These are phyloP conservation scores for Phytophthora hibernalis DNA, from an alignment of 352 stramenopile species.

Conservation along the genomic window DNA sequence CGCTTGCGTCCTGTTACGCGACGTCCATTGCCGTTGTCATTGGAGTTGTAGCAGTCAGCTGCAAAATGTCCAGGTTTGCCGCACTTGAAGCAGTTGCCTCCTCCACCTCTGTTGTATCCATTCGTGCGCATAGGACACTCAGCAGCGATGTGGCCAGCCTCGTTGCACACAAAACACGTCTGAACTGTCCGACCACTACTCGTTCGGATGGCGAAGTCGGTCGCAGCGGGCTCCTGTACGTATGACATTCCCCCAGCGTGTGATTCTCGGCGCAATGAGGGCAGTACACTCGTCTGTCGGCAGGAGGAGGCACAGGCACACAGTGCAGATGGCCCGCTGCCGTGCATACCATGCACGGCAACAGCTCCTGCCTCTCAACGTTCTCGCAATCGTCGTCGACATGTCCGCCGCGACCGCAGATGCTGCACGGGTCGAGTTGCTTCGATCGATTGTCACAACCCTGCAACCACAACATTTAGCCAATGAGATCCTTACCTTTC, in stretches of 20 bases:
- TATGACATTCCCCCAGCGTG: slow-evolving; percentile 47
- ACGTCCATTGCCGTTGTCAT: slow-evolving; percentile 26
- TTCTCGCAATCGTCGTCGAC: slow-evolving; percentile 51
- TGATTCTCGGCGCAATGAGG: slow-evolving; percentile 71
- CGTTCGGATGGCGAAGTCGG: slow-evolving; percentile 51
- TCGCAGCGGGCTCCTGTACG: slow-evolving; percentile 54
- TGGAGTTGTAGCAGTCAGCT: slow-evolving; percentile 47
- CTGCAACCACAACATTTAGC: slow-evolving; percentile 26
- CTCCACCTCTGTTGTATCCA: slow-evolving; percentile 44
- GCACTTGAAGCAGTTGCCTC: slow-evolving; percentile 64
- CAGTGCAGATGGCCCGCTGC: slow-evolving; percentile 72
- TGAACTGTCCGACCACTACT: slow-evolving; percentile 55
- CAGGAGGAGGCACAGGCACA: slow-evolving; percentile 66
- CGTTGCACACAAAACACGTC: slow-evolving; percentile 81
- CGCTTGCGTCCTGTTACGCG: slow-evolving; percentile 55
- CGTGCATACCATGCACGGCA: slow-evolving; percentile 83
- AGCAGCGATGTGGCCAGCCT: slow-evolving; percentile 72
- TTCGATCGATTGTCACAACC: slow-evolving; percentile 65
- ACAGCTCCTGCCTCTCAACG: slow-evolving; percentile 28
- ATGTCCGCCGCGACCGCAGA: slow-evolving; percentile 71
- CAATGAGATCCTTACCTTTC: not conserved
- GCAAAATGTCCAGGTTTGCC: slow-evolving; percentile 56
- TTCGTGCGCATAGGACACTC: slow-evolving; percentile 62
- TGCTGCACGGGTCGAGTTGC: slow-evolving; percentile 45
- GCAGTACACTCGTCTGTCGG: slow-evolving; percentile 77